These are phyloP conservation scores for Letharia lupina DNA, from an alignment of 495 filamentous ascomycete genomes.

Conservation along the genomic window DNA sequence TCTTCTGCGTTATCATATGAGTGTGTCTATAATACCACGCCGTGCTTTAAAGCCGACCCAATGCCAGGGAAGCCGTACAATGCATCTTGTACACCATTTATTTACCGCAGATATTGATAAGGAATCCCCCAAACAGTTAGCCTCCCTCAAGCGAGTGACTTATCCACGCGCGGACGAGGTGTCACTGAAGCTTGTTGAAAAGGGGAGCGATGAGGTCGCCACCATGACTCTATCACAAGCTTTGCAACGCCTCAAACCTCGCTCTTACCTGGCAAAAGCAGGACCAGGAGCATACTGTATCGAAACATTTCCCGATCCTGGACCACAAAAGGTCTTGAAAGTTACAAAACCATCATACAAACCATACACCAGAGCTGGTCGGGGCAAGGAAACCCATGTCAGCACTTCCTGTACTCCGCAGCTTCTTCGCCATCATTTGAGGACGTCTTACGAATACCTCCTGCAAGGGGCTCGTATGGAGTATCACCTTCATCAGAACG, in stretches of 20 bases:
- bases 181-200: neutral
- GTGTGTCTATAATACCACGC: neutral
- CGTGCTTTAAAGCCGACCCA: neutral
- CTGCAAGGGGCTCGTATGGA: neutral
- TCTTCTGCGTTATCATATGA: no score
- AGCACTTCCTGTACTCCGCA: neutral
- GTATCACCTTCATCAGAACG: neutral
- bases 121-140: neutral
- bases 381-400: conserved; percentile 4
- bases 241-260: neutral
- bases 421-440: neutral
- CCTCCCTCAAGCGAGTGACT: neutral
- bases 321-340: no score
- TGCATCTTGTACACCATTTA: conserved; percentile 3
- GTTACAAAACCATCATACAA: neutral
- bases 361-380: neutral
- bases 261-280: neutral
- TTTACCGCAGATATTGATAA: neutral
- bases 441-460: neutral
- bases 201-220: neutral
- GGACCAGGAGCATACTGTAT: neutral
- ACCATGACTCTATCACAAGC: neutral
- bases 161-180: neutral
- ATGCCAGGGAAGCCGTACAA: neutral
- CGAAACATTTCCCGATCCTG: neutral